These are phyloP conservation scores for Lactarius psammicola DNA, from an alignment of 768 basidiomycete genomes.

Conservation along the genomic window DNA sequence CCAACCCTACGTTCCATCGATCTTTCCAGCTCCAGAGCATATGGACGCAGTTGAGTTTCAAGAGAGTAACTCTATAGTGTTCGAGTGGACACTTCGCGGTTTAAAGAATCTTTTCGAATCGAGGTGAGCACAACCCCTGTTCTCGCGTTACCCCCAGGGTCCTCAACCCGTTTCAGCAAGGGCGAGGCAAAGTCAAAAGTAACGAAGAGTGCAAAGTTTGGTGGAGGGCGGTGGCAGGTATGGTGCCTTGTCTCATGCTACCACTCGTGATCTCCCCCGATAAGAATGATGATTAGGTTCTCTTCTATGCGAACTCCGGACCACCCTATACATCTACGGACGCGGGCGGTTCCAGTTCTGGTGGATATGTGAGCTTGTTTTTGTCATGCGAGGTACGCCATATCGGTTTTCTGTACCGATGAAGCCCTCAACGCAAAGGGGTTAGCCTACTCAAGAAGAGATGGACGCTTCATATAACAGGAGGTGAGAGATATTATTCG, in stretches of 20 bases:
- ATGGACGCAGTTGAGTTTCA: constrained; percentile 41
- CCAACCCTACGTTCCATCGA: not conserved
- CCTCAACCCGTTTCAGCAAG: constrained; percentile 40
- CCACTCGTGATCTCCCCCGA: constrained; percentile 19
- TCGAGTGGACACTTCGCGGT: constrained; percentile 77
- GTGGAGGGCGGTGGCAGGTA: constrained; percentile 75
- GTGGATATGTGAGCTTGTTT: constrained; percentile 70
- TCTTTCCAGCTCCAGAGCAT: not conserved
- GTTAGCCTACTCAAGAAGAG: constrained; percentile 74
- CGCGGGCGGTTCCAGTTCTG: constrained; percentile 45
- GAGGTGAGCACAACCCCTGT: constrained; percentile 43
- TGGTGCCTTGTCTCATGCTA: constrained; percentile 25
- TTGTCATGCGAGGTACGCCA: constrained; percentile 72
- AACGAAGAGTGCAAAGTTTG: constrained; percentile 73
- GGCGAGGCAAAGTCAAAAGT: constrained; percentile 78
- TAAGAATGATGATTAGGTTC: constrained; percentile 46
- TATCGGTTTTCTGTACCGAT: not conserved
- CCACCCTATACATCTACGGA: constrained; percentile 33
- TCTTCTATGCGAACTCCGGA: constrained; percentile 85
- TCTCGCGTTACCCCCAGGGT: not conserved
- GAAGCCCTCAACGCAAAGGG: constrained; percentile 6
- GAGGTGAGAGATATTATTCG: constrained; percentile 41
- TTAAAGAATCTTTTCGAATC: constrained; percentile 73
- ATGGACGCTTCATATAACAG: constrained; percentile 62
- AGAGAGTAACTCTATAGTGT: constrained; percentile 57